Evolutionary conservation across 495 filamentous ascomycete species (phyloP), one percentile per base, ranked within the genome.

Genomic region (Parachaetomium inaequale): DNA sequence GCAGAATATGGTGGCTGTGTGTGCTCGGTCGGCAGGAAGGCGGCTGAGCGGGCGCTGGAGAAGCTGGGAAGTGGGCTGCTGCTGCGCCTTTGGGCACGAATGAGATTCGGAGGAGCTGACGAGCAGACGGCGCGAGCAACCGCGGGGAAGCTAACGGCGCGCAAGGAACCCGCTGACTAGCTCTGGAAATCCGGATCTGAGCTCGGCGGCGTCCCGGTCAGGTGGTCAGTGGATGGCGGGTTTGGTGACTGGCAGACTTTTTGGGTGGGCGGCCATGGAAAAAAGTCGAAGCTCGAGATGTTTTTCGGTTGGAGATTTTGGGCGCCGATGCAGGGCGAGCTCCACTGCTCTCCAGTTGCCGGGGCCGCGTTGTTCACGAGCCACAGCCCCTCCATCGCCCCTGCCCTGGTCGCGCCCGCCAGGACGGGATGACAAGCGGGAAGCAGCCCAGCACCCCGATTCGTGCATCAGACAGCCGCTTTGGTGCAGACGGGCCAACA

Each of bases 11-110:
- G 61, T 51, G 17, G 36, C 25, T 55, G 62, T 58, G 36, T 55
- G 23, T 55, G 34, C 15, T 49, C 51, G 38, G 50, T 49, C 50
- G 19, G 56, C 19, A 14, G 62, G 58, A 29, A 52, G 58, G 64
- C 54, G 62, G 65, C 58, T 55, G 45, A 53, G 46, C 53, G 46
- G 29, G 28, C 17, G 6, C 28, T 32, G 49, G 43, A 49, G 57
- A 47, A 57, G 62, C 59, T 64, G 57, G 64, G 60, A 57, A 45
- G 49, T 43, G 63, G 66, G 62, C 52, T 63, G 63, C 52, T 63
- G 63, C 49, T 57, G 58, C 23, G 62, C 62, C 58, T 57, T 72
- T 70, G 65, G 70, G 68, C 68, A 68, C 70, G 66, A 73, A 70
- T 70, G 54, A 62, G 55, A 70, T 31, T 46, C 36, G 63, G 26